These are phyloP conservation scores for Yamadazyma atlantica DNA, from an alignment of 1,139 yeast species.

Conservation along the genomic window DNA sequence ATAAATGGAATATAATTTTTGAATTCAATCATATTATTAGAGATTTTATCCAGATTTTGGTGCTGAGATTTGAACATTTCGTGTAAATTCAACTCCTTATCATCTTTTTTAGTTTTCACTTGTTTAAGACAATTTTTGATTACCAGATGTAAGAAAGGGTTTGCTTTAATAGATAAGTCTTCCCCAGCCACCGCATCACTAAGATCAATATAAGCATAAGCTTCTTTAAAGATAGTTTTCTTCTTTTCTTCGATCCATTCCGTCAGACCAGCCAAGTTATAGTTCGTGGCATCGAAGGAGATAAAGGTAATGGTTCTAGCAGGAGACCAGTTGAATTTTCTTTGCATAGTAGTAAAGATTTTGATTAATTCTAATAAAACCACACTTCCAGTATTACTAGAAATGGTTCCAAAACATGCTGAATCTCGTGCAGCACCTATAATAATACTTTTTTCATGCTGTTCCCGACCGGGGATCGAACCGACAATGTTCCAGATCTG, in stretches of 20 bases:
- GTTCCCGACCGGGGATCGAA: constrained; percentile 78
- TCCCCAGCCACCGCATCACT: constrained; percentile 72
- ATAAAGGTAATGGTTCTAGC: constrained; percentile 78
- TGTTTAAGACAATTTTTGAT: constrained; percentile 40
- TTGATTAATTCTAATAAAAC: constrained; percentile 71
- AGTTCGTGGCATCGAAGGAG: constrained; percentile 84
- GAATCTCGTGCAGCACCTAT: constrained; percentile 88
- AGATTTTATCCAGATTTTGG: constrained; percentile 24
- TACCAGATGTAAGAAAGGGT: constrained; percentile 60
- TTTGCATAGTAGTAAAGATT: constrained; percentile 64
- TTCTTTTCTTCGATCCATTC: constrained; percentile 69
- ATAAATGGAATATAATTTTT: constrained; percentile 74
- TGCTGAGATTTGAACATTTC: constrained; percentile 30
- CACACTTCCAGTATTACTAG: constrained; percentile 76
- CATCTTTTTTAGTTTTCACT: constrained; percentile 20
- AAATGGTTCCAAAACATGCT: constrained; percentile 69
- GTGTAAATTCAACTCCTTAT: constrained; percentile 18
- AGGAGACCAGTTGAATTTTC: constrained; percentile 77
- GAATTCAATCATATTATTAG: constrained; percentile 45
- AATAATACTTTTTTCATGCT: constrained; percentile 67
- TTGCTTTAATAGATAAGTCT: constrained; percentile 55
- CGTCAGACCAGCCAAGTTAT: constrained; percentile 81
- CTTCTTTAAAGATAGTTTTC: constrained; percentile 56
- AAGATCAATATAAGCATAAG: constrained; percentile 74
- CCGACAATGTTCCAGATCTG: constrained; percentile 80